Evolutionary conservation across 257 asterid genomes (phyloP), one percentile per base, ranked within the genome.

Genomic region (Capsicum pubescens): DNA sequence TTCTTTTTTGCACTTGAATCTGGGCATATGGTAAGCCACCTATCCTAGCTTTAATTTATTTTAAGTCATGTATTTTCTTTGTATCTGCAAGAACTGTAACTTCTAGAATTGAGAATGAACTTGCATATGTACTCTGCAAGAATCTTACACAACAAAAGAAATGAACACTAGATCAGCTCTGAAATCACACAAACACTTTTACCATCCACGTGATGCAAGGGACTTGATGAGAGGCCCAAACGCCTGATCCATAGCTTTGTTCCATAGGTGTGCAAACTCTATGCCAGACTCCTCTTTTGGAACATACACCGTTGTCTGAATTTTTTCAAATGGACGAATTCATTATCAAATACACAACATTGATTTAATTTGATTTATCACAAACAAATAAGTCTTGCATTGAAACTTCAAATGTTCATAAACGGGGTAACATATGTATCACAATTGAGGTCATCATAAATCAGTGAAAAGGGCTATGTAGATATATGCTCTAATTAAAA

Each of bases 201-300:
- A 90, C 93, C 90, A 90, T 82, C 93, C 91, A 17, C 88, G 90
- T 60, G 91, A 86, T 82, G 90, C 87, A 44, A 90, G 90, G 79
- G 88, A 83, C 85, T 74, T 79, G 63, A 90, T 89, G 79, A 87
- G 86, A 71, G 91, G 84, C 84, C 91, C 86, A 10, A 90, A 54
- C 21, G 87, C 80, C 88, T 86, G 88, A 85, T 90, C 93, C 82
- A 90, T 90, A 8, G 90, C 86, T 80, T 86, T 84, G 84, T 90
- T 90, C 93, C 93, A 90, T n/a, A 89, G 44, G 87, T 89, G 90
- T 79, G 89, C 93, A 67, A 88, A 64, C 88, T 87, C 90, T 7
- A 80, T 60, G 59, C 86, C 80, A n/a, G 86, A 59, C 61, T 81
- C 83, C 87, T 85, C 83, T 74, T 71, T 85, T 26, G 42, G 70